Base-by-base conservation (phyloP, 2,329 filamentous ascomycete species). In the Monilinia aucupariae region DNA sequence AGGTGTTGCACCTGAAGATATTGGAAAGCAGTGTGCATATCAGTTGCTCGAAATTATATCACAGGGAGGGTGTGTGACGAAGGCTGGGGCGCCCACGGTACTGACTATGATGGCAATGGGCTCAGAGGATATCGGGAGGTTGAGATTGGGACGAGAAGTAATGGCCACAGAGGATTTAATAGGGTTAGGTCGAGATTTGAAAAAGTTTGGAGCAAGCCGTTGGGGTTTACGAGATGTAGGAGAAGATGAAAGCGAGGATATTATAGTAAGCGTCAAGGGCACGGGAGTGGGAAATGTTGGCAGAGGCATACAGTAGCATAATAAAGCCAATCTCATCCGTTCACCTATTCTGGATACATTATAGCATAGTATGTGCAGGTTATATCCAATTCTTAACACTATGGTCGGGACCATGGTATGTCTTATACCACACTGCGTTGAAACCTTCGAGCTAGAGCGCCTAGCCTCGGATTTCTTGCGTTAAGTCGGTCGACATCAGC, bases 61-160 rank as follows among this genome's bases (percentile, higher is more conserved):
- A 59, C 84, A 87, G 69, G 93, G 92, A 13, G 94, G 94, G 1
- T 96, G 91, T 74, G 89, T 90, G 3, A 88, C 86, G 60, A 81
- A 80, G 17, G 82, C 88, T 3, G 89, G 91, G 2, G 86, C 87
- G 6, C 80, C 85, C 3, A 93, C 88, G 0, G 82, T 96, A 67
- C 76, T 99, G 60, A 90, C 87, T 22, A 80, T 99, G 66, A 99
- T 99, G 94, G 91, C 92, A 41, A 97, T 99, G 94, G 94, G 94
- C 0, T 91, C 89, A 0, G 94, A 97, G 74, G 94, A 99, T 75
- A 92, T 99, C 17, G 94, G 94, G 5, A 84, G 94, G 64, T 75
- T 99, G 68, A 85, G 90, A 66, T 74, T 99, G 64, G 91, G 92
- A 39, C 87, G 85, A 70, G 89, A 93, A 53, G 85, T 97, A 0